Percentiles rank a stretch among this genome's conserved stretches.
phyloP scores from a whole-genome alignment of 306 rosid genomes.

The Pyrus betulifolia region DNA sequence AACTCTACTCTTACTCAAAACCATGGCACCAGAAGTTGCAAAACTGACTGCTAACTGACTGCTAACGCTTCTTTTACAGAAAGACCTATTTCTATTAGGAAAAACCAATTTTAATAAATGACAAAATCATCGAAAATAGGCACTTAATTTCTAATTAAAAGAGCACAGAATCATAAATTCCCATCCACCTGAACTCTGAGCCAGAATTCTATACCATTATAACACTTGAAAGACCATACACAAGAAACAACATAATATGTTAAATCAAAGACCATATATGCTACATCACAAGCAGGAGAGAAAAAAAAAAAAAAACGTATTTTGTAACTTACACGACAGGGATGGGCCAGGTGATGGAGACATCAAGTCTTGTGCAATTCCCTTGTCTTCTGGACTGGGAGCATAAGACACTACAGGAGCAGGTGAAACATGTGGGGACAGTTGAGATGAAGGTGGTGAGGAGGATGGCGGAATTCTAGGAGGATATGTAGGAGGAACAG shows the following conservation, averaged over 20 bases:
- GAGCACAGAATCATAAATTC: not conserved
- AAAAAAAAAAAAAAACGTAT: not conserved
- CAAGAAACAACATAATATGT: too few relatives aligned
- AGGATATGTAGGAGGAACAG: conserved; percentile 26
- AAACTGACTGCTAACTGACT: not conserved
- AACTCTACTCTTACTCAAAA: not conserved
- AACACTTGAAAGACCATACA: not conserved
- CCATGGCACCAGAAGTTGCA: not conserved
- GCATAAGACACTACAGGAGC: conserved; percentile 21
- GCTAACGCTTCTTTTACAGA: not conserved
- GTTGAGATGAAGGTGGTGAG: conserved; percentile 26
- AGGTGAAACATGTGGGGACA: conserved; percentile 41
- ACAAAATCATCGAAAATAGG: not conserved
- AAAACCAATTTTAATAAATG: not conserved
- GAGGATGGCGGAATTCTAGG: conserved; percentile 29
- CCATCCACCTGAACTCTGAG: not conserved
- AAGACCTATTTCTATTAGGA: not conserved
- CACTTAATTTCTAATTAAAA: not conserved
- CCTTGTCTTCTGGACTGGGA: conserved; percentile 32
- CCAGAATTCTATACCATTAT: not conserved
- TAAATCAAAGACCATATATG: not conserved
- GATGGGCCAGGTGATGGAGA: conserved; percentile 21
- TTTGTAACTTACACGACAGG: conserved; percentile 43
- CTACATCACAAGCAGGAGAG: not conserved
- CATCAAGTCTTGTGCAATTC: conserved; percentile 26